Evolutionary conservation across 371 early-diverging fungal genomes (phyloP).

Genomic region (Apophysomyces variabilis): DNA sequence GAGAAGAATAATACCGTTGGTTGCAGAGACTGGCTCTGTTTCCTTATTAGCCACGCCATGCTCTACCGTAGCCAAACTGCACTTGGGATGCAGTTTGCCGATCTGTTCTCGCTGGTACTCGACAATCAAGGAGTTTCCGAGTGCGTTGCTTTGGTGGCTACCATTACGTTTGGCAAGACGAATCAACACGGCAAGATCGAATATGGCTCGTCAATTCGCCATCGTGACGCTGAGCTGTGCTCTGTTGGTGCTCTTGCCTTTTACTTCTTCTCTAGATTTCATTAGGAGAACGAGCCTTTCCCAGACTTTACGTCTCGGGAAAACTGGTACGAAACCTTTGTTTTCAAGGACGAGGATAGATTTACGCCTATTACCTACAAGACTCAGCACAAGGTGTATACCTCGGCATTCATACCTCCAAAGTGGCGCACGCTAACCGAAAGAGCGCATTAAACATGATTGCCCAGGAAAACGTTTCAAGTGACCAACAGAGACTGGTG

Average conservation of each 20-base stretch:
- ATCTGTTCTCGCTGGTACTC: background rate
- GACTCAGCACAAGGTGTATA: too few species aligned
- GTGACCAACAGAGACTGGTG: conserved; percentile 13
- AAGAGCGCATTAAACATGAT: conserved; percentile 18
- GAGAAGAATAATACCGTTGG: background rate
- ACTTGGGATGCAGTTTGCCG: conserved; percentile 5
- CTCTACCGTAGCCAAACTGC: conserved; percentile 7
- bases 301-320: too few species aligned
- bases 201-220: conserved; percentile 4
- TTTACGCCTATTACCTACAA: too few species aligned
- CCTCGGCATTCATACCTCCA: background rate
- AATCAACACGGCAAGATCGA: conserved; percentile 16
- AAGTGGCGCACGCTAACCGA: conserved; percentile 13
- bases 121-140: background rate
- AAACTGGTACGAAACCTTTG: too few species aligned
- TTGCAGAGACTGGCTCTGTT: conserved; percentile 12
- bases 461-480: conserved; percentile 10
- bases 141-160: conserved; percentile 3
- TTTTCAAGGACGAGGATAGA: too few species aligned
- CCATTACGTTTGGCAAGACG: conserved; percentile 12
- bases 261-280: too few species aligned
- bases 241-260: too few species aligned
- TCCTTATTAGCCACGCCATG: conserved; percentile 14
- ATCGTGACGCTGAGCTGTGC: too few species aligned
- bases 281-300: too few species aligned